Evolutionary conservation across 2,329 filamentous ascomycete species (phyloP).

Genomic region (Nemania bipapillata): DNA sequence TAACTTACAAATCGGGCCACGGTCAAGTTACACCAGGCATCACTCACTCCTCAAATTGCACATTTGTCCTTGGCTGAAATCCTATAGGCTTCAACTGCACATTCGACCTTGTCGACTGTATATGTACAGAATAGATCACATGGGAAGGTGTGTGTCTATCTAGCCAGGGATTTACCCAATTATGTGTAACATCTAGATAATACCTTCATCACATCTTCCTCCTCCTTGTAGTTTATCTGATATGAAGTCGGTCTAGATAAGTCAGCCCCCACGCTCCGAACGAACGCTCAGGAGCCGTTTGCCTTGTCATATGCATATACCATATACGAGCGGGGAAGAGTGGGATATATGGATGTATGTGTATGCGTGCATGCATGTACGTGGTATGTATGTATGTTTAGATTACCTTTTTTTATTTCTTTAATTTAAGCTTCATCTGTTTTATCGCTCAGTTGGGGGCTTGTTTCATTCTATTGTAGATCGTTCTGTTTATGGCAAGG

Average conservation of each 20-base stretch:
- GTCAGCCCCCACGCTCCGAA: constrained; percentile 9
- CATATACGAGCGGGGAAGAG: constrained; percentile 29
- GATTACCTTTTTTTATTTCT: background rate
- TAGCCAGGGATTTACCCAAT: background rate
- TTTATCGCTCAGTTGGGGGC: constrained; percentile 21
- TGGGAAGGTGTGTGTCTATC: constrained; percentile 19
- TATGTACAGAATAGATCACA: too few relatives aligned
- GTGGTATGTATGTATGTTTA: too few relatives aligned
- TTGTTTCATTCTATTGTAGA: constrained; percentile 23
- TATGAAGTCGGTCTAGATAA: background rate
- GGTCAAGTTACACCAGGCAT: constrained; percentile 13
- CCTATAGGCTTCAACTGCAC: constrained; percentile 9
- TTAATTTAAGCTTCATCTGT: background rate
- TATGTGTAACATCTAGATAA: background rate
- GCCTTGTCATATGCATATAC: constrained; percentile 24
- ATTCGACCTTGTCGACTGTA: background rate
- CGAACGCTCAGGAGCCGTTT: background rate
- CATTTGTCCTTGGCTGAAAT: constrained; percentile 7
- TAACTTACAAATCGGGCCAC: constrained; percentile 3
- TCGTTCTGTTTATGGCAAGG: background rate
- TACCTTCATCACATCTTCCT: background rate
- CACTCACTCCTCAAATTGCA: constrained; percentile 10
- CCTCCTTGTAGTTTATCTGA: background rate
- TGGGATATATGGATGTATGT: too few relatives aligned
- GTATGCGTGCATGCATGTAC: too few relatives aligned